phyloP scores from a whole-genome alignment of 2,329 filamentous ascomycete genomes.

The Setomelanomma holmii region DNA sequence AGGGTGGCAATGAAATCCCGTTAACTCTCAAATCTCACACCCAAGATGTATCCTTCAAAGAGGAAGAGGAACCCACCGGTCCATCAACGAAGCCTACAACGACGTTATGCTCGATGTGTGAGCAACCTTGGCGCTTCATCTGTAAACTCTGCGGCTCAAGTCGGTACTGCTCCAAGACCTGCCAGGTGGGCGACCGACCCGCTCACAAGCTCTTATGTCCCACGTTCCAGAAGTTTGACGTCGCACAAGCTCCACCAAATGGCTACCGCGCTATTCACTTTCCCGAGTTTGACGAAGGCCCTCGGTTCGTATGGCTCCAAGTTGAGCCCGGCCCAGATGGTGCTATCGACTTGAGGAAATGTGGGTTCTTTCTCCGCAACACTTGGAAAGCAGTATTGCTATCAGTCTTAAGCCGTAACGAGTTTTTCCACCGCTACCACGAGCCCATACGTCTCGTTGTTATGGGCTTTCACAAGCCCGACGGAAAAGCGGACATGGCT shows the following conservation, averaged over 20 bases:
- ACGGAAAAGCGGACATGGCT: not conserved
- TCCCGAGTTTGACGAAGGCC: not conserved
- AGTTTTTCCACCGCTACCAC: too few species aligned
- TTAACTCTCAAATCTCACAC: too few species aligned
- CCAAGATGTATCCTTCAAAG: too few species aligned
- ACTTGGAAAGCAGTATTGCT: too few species aligned
- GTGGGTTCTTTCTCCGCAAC: too few species aligned
- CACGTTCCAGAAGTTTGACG: not conserved
- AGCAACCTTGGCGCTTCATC: not conserved
- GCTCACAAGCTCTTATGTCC: not conserved
- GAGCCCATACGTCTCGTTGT: too few species aligned
- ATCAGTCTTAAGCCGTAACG: too few species aligned
- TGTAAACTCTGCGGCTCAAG: not conserved
- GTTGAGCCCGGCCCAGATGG: not conserved
- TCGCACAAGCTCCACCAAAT: not conserved
- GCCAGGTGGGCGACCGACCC: not conserved
- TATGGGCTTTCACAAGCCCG: not conserved
- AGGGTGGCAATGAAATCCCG: too few species aligned
- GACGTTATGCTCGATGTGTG: not conserved
- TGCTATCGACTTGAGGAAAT: too few species aligned
- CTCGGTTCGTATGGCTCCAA: not conserved
- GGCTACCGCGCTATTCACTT: not conserved
- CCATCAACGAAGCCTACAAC: too few species aligned
- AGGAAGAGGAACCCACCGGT: too few species aligned
- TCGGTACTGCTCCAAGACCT: not conserved